phyloP scores from a whole-genome alignment of 441 rosid species.

The Syzygium malaccense region DNA sequence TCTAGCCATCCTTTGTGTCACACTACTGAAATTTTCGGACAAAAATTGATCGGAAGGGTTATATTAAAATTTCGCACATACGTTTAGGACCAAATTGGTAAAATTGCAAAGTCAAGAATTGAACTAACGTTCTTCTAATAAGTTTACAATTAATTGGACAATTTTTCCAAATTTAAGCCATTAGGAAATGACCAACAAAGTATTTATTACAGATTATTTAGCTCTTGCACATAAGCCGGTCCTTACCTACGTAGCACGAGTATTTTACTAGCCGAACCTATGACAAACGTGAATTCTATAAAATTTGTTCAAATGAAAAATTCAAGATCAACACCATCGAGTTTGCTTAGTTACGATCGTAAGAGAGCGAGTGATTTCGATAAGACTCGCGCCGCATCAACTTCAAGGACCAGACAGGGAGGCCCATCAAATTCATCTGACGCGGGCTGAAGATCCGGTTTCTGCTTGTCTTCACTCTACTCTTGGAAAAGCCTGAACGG shows the following conservation, averaged over 20 bases:
- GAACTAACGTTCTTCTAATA: too few species aligned
- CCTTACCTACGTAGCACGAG: not conserved
- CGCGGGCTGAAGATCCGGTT: not conserved
- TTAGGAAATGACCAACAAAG: too few species aligned
- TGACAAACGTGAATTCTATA: not conserved
- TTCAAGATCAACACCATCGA: not conserved
- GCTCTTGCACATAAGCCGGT: too few species aligned
- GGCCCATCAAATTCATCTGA: not conserved
- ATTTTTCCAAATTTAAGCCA: too few species aligned
- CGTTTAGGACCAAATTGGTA: too few species aligned
- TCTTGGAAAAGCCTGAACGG: not conserved
- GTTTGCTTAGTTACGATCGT: not conserved
- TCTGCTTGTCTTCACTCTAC: not conserved
- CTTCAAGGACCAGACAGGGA: not conserved
- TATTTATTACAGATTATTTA: too few species aligned
- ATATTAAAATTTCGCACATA: too few species aligned
- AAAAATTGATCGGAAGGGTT: rapidly evolving
- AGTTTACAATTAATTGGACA: too few species aligned
- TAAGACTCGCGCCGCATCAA: not conserved
- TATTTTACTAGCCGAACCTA: not conserved
- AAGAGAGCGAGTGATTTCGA: not conserved
- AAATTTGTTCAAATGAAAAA: not conserved
- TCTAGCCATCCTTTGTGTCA: too few species aligned
- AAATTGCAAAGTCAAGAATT: too few species aligned
- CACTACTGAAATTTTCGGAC: rapidly evolving